Conservation (phyloP, 495 filamentous ascomycete genomes). For the Annulohypoxylon maeteangense region DNA sequence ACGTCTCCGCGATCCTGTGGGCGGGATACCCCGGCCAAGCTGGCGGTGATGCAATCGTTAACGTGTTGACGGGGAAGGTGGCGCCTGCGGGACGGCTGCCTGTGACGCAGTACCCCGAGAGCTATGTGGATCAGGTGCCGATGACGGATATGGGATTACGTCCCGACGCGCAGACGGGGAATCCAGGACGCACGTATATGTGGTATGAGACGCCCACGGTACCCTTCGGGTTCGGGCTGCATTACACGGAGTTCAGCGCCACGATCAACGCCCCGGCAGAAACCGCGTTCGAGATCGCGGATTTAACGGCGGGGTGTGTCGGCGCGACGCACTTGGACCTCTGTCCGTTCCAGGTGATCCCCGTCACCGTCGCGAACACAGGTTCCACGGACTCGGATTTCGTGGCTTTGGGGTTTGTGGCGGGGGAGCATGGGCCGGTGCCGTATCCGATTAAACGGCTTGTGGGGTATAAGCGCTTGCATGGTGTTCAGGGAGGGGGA, state of each 20-base stretch:
- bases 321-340: conserved; percentile 49
- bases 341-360: conserved; percentile 57
- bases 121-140: conserved; percentile 63
- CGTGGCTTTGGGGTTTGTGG: conserved; percentile 65
- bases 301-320: conserved; percentile 44
- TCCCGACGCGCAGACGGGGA: conserved; percentile 53
- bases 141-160: conserved; percentile 68
- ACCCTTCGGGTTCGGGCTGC: conserved; percentile 67
- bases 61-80: conserved; percentile 64
- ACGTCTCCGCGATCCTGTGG: conserved; percentile 65
- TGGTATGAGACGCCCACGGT: conserved; percentile 67
- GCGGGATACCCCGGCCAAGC: conserved; percentile 70
- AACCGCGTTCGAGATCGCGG: conserved; percentile 35
- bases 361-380: conserved; percentile 57
- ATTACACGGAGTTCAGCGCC: conserved; percentile 68
- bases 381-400: conserved; percentile 65
- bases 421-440: conserved; percentile 63
- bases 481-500: conserved; percentile 53
- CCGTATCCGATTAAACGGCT: conserved; percentile 72
- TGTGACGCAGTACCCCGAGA: conserved; percentile 66
- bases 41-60: conserved; percentile 64
- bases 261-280: conserved; percentile 24
- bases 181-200: conserved; percentile 68
- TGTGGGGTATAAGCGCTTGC: conserved; percentile 65
- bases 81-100: conserved; percentile 68